Percentiles rank a stretch among this genome's conserved stretches.
Evolutionary conservation across 2,329 filamentous ascomycete genomes (phyloP).

Genomic region (Ascochyta lentis): DNA sequence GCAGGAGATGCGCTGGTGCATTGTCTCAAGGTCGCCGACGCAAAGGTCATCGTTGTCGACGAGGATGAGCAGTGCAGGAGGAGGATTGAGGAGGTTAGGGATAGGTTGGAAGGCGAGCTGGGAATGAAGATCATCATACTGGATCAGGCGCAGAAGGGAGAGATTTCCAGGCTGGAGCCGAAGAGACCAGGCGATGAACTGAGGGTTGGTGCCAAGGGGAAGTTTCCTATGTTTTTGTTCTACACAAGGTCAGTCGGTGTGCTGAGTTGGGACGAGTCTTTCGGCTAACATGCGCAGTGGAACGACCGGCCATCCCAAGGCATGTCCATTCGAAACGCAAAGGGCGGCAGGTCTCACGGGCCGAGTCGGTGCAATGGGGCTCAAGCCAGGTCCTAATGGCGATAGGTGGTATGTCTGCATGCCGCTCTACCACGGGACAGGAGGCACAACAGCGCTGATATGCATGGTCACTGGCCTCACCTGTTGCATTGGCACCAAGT

Average conservation of each 20-base stretch:
- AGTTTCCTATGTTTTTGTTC: slow-evolving; percentile 68
- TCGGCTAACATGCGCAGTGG: slow-evolving; percentile 56
- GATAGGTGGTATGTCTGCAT: slow-evolving; percentile 79
- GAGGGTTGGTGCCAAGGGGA: slow-evolving; percentile 58
- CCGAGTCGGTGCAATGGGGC: slow-evolving; percentile 45
- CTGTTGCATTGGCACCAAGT: slow-evolving; percentile 69
- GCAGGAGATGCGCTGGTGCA: slow-evolving; percentile 69
- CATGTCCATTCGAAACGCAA: slow-evolving; percentile 65
- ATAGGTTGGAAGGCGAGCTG: slow-evolving; percentile 60
- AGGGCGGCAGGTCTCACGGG: slow-evolving; percentile 52
- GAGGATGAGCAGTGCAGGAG: slow-evolving; percentile 58
- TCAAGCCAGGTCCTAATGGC: slow-evolving; percentile 49
- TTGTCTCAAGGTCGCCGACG: slow-evolving; percentile 66
- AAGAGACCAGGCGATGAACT: slow-evolving; percentile 63
- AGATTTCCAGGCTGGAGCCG: slow-evolving; percentile 57
- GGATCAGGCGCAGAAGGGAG: slow-evolving; percentile 56
- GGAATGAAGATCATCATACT: slow-evolving; percentile 65
- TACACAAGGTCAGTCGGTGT: slow-evolving; percentile 65
- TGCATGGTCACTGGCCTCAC: slow-evolving; percentile 64
- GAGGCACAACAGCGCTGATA: slow-evolving; percentile 64
- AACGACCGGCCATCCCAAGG: slow-evolving; percentile 79
- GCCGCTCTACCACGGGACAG: slow-evolving; percentile 80
- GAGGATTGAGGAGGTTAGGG: slow-evolving; percentile 62
- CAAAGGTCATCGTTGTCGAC: slow-evolving; percentile 56
- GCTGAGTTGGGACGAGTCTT: background rate